phyloP scores from a whole-genome alignment of 1,284 basidiomycete genomes.

The Lentinula novae-zelandiae region DNA sequence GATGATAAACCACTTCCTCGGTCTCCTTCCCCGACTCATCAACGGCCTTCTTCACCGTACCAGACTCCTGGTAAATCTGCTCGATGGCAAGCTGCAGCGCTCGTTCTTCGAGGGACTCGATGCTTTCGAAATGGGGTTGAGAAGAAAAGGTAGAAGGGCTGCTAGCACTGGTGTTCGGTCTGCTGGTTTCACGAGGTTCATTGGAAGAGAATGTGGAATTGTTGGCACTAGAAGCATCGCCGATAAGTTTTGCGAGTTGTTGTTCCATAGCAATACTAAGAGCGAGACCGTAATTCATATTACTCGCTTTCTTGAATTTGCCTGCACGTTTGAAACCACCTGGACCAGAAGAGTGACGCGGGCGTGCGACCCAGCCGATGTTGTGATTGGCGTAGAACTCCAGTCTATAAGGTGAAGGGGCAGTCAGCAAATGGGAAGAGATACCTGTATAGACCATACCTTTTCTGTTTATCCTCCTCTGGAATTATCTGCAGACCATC shows the following conservation, averaged over 20 bases:
- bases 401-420: not conserved
- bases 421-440: not conserved
- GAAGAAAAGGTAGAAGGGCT: not conserved
- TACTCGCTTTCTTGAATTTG: constrained; percentile 83
- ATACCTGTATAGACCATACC: constrained; percentile 26
- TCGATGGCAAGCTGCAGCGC: constrained; percentile 65
- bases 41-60: not conserved
- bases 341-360: constrained; percentile 50
- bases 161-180: not conserved
- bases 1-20: not conserved
- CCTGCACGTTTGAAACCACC: constrained; percentile 80
- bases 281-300: constrained; percentile 79
- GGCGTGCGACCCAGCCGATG: constrained; percentile 82
- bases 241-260: constrained; percentile 28
- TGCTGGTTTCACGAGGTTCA: not conserved
- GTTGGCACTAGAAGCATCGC: not conserved
- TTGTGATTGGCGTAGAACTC: constrained; percentile 62
- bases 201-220: not conserved
- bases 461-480: constrained; percentile 57
- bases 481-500: constrained; percentile 67
- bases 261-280: constrained; percentile 77
- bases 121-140: constrained; percentile 14
- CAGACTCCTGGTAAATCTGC: constrained; percentile 48
- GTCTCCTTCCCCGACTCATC: constrained; percentile 9
- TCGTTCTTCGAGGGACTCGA: constrained; percentile 50